A percentile compares a stretch with the other conserved stretches of the same genome.
Conservation (phyloP, 2,329 filamentous ascomycete species). For the Bertia moriformis region DNA sequence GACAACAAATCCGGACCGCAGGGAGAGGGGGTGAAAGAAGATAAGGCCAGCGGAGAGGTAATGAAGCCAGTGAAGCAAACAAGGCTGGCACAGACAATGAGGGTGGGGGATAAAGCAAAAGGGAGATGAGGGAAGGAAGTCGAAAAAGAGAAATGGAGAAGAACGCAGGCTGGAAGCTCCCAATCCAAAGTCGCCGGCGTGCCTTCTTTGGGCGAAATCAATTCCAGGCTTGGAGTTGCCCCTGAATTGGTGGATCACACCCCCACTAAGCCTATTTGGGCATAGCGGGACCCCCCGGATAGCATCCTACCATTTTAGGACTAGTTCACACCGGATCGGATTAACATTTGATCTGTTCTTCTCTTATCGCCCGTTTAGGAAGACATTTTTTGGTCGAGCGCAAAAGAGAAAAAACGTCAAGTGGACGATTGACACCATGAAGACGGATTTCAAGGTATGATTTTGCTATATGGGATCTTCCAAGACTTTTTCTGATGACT, state of each 20-base stretch:
- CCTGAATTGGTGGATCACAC: too few species aligned
- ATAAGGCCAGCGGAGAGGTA: neutral
- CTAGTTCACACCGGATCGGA: neutral
- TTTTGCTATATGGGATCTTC: neutral
- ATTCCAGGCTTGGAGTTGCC: too few species aligned
- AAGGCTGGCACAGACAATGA: neutral
- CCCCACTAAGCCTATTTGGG: too few species aligned
- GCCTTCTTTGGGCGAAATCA: too few species aligned
- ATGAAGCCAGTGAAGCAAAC: neutral
- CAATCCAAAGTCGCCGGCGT: too few species aligned
- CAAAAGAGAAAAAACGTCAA: too few species aligned
- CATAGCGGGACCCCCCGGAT: neutral
- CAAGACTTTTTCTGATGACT: neutral
- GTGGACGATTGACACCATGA: constrained; percentile 66
- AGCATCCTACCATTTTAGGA: neutral
- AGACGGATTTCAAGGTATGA: constrained; percentile 90
- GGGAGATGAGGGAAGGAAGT: too few species aligned
- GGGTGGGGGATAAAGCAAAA: too few species aligned
- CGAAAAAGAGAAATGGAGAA: too few species aligned
- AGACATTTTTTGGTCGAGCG: too few species aligned
- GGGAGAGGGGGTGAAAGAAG: neutral
- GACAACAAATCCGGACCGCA: neutral
- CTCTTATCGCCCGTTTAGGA: neutral
- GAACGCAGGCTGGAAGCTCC: too few species aligned
- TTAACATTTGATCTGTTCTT: neutral